Percentiles rank a stretch among this genome's conserved stretches.
Evolutionary conservation across 2,329 filamentous ascomycete species (phyloP).

Genomic region (Trichoderma sp.): DNA sequence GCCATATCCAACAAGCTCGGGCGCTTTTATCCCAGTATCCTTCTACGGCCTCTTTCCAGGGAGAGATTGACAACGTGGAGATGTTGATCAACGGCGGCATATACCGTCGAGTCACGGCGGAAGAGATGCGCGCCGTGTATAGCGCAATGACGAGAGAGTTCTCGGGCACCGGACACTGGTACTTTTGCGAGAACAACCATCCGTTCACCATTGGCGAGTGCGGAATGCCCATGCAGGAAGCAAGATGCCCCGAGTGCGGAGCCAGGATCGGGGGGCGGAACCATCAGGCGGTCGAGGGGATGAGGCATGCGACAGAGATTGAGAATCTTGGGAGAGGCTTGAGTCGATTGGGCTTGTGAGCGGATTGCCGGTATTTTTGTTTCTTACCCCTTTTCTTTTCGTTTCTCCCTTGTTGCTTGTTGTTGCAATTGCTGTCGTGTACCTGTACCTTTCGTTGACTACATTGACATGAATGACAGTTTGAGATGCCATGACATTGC

Average conservation of each 20-base stretch:
- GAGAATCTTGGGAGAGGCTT: constrained; percentile 20
- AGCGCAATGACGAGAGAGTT: constrained; percentile 50
- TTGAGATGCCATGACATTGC: too few relatives aligned
- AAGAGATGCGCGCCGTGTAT: constrained; percentile 50
- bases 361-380: not conserved
- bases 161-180: constrained; percentile 42
- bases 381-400: too few relatives aligned
- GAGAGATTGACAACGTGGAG: constrained; percentile 19
- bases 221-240: constrained; percentile 64
- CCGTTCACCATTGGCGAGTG: constrained; percentile 66
- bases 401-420: not conserved
- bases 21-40: not conserved
- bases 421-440: not conserved
- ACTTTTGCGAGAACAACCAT: constrained; percentile 39
- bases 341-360: constrained; percentile 4
- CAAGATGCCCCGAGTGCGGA: constrained; percentile 64
- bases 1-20: constrained; percentile 6
- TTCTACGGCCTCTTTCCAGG: constrained; percentile 5
- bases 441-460: too few relatives aligned
- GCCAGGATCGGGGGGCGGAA: constrained; percentile 57
- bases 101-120: constrained; percentile 46
- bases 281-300: constrained; percentile 55
- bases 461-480: too few relatives aligned
- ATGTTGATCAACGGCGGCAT: constrained; percentile 36
- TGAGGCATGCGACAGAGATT: constrained; percentile 46